A percentile compares a stretch with the other conserved stretches of the same genome.
Conservation (phyloP, 2,329 filamentous ascomycete genomes). For the Epichloe aotearoae region DNA sequence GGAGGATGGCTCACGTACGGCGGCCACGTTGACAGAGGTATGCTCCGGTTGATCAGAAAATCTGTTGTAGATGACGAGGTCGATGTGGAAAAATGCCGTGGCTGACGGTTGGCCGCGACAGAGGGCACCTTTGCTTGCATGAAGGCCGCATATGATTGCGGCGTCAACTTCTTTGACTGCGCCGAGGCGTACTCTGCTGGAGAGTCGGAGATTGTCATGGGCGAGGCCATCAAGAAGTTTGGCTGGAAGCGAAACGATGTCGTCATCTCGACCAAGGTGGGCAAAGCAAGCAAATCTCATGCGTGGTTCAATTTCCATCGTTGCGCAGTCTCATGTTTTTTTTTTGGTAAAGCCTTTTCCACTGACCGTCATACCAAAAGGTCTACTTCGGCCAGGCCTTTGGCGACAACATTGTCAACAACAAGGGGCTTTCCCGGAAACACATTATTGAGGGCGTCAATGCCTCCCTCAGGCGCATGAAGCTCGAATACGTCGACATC, state of each 20-base stretch:
- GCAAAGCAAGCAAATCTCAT: background rate
- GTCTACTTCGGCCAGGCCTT: conserved; percentile 51
- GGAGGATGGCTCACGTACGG: conserved; percentile 66
- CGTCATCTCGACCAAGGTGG: conserved; percentile 47
- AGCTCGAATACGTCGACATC: conserved; percentile 50
- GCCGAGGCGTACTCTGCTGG: conserved; percentile 46
- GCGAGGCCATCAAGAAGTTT: conserved; percentile 44
- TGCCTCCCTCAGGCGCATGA: conserved; percentile 42
- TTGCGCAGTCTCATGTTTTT: background rate
- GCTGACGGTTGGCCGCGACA: background rate
- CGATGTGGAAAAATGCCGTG: background rate
- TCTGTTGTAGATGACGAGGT: background rate
- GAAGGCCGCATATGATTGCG: conserved; percentile 46
- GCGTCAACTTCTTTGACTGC: conserved; percentile 51
- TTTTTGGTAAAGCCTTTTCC: background rate
- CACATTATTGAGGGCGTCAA: conserved; percentile 56
- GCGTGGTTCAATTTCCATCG: no score
- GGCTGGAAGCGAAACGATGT: conserved; percentile 49
- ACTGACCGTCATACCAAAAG: conserved; percentile 18
- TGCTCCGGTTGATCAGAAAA: background rate
- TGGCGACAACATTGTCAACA: conserved; percentile 51
- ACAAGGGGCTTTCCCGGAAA: conserved; percentile 53
- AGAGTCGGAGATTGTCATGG: conserved; percentile 50
- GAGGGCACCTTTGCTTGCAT: conserved; percentile 42
- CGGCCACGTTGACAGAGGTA: conserved; percentile 56